phyloP scores from a whole-genome alignment of 1,139 yeast genomes.

The Lodderomyces beijingensis region DNA sequence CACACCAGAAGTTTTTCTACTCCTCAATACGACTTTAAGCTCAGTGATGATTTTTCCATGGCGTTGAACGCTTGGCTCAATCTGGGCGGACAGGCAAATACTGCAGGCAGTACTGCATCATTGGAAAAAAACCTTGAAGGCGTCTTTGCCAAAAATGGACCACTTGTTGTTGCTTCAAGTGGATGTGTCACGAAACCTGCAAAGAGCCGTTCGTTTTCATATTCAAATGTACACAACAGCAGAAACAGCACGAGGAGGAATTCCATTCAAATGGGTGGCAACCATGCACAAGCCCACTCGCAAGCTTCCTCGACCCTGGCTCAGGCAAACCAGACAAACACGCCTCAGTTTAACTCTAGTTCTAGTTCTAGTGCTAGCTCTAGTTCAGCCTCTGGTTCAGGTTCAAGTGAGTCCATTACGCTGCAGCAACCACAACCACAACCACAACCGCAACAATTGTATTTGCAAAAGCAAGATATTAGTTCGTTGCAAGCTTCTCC shows the following conservation, averaged over 20 bases:
- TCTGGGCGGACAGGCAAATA: neutral
- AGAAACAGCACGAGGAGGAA: slow-evolving; percentile 9
- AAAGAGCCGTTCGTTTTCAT: slow-evolving; percentile 9
- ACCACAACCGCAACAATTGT: neutral
- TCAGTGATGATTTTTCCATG: slow-evolving; percentile 2
- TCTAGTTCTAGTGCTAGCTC: too few species aligned
- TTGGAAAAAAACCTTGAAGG: neutral
- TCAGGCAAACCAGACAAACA: too few species aligned
- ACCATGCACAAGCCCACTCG: too few species aligned
- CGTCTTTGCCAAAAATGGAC: neutral
- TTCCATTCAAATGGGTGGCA: slow-evolving; percentile 11
- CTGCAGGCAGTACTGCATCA: neutral
- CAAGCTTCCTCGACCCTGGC: too few species aligned
- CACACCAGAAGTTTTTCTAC: slow-evolving; percentile 12
- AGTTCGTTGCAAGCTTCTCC: slow-evolving; percentile 10
- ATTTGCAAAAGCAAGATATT: neutral
- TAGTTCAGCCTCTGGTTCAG: too few species aligned
- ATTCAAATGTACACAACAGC: slow-evolving; percentile 9
- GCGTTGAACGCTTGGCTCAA: neutral
- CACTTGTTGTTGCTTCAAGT: neutral
- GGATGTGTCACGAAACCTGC: neutral
- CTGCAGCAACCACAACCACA: too few species aligned
- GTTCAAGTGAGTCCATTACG: too few species aligned
- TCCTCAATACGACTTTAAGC: slow-evolving; percentile 12
- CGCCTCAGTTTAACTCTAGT: too few species aligned